Conservation (phyloP, 768 basidiomycete species). For the Chalciporus pseudorubinellus region DNA sequence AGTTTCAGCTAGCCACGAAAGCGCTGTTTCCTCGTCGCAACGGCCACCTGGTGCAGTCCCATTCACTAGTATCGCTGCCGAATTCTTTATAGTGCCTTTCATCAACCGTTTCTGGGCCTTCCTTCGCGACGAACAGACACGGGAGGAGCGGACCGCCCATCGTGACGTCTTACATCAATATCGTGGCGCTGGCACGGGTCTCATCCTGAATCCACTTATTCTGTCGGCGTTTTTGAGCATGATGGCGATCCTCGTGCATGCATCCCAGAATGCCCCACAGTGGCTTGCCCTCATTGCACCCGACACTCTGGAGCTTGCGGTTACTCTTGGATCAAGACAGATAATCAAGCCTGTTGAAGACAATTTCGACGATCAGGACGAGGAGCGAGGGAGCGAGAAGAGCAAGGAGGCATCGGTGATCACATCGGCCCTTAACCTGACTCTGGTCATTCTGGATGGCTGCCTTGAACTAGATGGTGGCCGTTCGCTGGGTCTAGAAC, state of each 20-base stretch:
- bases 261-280: constrained; percentile 73
- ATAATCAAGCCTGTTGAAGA: constrained; percentile 43
- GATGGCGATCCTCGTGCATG: constrained; percentile 76
- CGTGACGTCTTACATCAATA: constrained; percentile 56
- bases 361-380: constrained; percentile 34
- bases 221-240: constrained; percentile 76
- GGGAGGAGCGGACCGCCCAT: constrained; percentile 67
- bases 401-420: constrained; percentile 72
- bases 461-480: constrained; percentile 78
- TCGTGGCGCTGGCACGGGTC: constrained; percentile 72
- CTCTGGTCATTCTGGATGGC: constrained; percentile 72
- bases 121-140: constrained; percentile 76
- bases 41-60: constrained; percentile 24
- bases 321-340: constrained; percentile 71
- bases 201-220: constrained; percentile 76
- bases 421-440: constrained; percentile 72
- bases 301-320: constrained; percentile 77
- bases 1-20: constrained; percentile 20
- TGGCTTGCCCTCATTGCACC: constrained; percentile 84
- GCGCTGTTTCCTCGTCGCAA: constrained; percentile 6
- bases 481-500: constrained; percentile 68
- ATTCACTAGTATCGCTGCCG: constrained; percentile 76
- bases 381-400: constrained; percentile 15
- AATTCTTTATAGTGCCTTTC: constrained; percentile 85
- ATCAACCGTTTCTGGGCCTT: constrained; percentile 96